Conservation (phyloP, 768 basidiomycete genomes). For the Mycena epipterygia region DNA sequence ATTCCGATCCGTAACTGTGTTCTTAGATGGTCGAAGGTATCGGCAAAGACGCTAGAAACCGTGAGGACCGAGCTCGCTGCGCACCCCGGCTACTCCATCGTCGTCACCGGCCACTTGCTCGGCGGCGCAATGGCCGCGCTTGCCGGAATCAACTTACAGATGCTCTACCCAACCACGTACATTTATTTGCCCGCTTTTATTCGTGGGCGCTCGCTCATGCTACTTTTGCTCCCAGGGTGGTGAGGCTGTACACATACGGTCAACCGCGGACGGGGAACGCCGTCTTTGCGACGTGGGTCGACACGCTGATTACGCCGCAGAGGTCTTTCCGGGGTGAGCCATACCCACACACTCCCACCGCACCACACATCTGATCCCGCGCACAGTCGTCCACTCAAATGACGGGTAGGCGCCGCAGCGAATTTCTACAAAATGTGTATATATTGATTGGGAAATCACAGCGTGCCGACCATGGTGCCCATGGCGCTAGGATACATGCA, state of each 20-base stretch:
- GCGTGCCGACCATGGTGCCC: slow-evolving; percentile 33
- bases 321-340: slow-evolving; percentile 24
- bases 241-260: slow-evolving; percentile 33
- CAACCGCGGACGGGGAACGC: slow-evolving; percentile 32
- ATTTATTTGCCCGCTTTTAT: neutral
- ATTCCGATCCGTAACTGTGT: slow-evolving; percentile 1
- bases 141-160: slow-evolving; percentile 49
- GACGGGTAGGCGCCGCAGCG: slow-evolving; percentile 19
- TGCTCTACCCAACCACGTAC: slow-evolving; percentile 44
- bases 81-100: slow-evolving; percentile 50
- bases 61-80: slow-evolving; percentile 47
- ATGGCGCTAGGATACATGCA: slow-evolving; percentile 24
- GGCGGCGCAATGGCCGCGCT: slow-evolving; percentile 58
- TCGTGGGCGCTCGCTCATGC: neutral
- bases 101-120: slow-evolving; percentile 56
- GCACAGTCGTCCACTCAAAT: slow-evolving; percentile 29
- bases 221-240: neutral
- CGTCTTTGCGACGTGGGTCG: slow-evolving; percentile 24
- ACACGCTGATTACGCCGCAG: slow-evolving; percentile 23
- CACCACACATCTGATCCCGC: neutral
- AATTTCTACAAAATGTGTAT: neutral
- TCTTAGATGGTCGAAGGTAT: slow-evolving; percentile 50
- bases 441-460: neutral
- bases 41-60: slow-evolving; percentile 41
- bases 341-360: neutral